These are phyloP conservation scores for Coniochaeta sp. DNA, from an alignment of 2,329 filamentous ascomycete species.

Conservation along the genomic window DNA sequence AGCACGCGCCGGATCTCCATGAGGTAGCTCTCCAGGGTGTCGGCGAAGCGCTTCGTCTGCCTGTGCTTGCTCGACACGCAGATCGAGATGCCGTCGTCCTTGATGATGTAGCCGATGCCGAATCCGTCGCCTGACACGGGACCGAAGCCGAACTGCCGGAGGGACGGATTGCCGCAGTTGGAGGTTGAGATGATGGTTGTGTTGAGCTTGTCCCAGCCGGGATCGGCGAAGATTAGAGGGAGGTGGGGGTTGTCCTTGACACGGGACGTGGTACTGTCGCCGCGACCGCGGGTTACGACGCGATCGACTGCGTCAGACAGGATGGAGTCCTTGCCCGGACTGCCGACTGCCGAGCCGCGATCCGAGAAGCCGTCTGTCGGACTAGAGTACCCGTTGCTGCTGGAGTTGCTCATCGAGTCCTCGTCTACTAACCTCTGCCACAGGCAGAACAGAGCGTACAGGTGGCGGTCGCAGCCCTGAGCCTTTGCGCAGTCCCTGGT, in stretches of 20 bases:
- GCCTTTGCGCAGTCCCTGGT: conserved; percentile 85
- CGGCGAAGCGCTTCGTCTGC: conserved; percentile 84
- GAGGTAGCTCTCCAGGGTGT: conserved; percentile 83
- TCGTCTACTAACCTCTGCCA: conserved; percentile 89
- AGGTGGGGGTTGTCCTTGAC: conserved; percentile 39
- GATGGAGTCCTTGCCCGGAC: conserved; percentile 44
- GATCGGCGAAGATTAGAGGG: conserved; percentile 77
- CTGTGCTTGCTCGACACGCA: conserved; percentile 91
- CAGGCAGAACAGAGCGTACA: conserved; percentile 89
- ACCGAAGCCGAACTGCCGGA: conserved; percentile 94
- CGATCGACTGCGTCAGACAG: conserved; percentile 31
- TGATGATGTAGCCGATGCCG: conserved; percentile 98
- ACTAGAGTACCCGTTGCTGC: conserved; percentile 58
- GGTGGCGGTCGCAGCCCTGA: conserved; percentile 82
- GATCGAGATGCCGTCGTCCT: conserved; percentile 82
- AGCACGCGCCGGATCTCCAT: conserved; percentile 83
- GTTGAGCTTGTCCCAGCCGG: conserved; percentile 92
- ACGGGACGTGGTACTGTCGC: conserved; percentile 47
- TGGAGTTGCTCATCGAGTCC: conserved; percentile 47
- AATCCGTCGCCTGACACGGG: conserved; percentile 92
- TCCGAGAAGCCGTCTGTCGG: conserved; percentile 41
- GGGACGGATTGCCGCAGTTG: conserved; percentile 95
- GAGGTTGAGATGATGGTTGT: conserved; percentile 91
- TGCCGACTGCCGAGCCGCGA: conserved; percentile 34
- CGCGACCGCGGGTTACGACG: conserved; percentile 33